Evolutionary conservation across 2,329 filamentous ascomycete genomes (phyloP), one percentile per base, ranked within the genome.

Genomic region (Arthrinium phaeospermum): DNA sequence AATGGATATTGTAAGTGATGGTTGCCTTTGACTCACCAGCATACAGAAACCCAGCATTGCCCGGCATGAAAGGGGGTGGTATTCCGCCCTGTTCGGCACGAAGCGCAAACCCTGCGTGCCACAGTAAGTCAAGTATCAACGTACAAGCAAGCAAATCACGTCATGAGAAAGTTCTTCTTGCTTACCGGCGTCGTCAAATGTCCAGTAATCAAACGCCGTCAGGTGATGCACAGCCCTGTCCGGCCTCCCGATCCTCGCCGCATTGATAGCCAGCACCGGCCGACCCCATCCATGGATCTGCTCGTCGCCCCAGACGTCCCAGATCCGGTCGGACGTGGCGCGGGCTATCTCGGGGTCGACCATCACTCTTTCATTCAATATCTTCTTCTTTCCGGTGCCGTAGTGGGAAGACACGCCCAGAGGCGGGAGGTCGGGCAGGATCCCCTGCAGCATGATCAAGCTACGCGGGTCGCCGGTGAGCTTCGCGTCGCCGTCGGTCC

Each of bases 221-320:
- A 86, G 68, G 70, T 85, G 82, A 4, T 79, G 78, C 13, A 86
- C 78, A 0, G 85, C 85, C 1, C 82, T 76, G 19, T 85, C 81
- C 0, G 79, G 78, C n/a, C 85, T 81, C 0, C 84, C 83, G 22
- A 86, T 77, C 14, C 82, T 78, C 0, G 82, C 80, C 6, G 83
- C 81, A 69, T 84, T 87, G 75, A 87, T 86, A 0, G 85, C 85
- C 27, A 87, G 71, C 71, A 86, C 81, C 0, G 83, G 83, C 7
- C 85, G 82, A 22, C 85, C 85, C 86, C 85, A 87, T 0, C 85
- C 85, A 8, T 81, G 84, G 4, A 83, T 83, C 46, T 82, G 80
- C 24, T 78, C 77, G 44, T 86, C 82, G 10, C 82, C 79, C 85
- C 85, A 87, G 0, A 81, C 76, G 24, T 82, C 78, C 67, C 75